Percentiles rank a stretch among this genome's conserved stretches.
Conservation (phyloP, 805 yeast genomes). For the Komagataella phaffii region DNA sequence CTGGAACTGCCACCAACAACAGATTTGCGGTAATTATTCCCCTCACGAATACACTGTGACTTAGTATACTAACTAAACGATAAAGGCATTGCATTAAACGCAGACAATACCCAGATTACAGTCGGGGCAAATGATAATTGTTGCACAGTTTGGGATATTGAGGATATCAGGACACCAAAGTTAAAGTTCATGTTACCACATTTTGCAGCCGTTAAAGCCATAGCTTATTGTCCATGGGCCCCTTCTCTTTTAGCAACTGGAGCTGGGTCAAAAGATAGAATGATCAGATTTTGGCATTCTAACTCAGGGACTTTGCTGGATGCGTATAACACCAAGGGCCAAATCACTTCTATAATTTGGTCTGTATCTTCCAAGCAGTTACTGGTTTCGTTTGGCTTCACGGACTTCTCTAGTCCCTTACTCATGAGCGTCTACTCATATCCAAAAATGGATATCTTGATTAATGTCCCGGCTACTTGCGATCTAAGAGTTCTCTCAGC, state of each 20-base stretch:
- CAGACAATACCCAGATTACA: constrained; percentile 43
- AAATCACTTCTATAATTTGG: constrained; percentile 75
- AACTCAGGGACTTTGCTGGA: constrained; percentile 58
- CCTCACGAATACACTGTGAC: constrained; percentile 9
- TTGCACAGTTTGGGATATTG: constrained; percentile 66
- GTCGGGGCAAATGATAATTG: constrained; percentile 79
- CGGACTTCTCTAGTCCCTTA: constrained; percentile 34
- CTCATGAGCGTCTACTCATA: constrained; percentile 52
- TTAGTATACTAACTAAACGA: neutral
- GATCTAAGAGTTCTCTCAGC: constrained; percentile 55
- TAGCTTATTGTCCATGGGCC: constrained; percentile 88
- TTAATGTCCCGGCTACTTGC: constrained; percentile 34
- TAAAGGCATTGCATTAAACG: constrained; percentile 45
- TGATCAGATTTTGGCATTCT: constrained; percentile 82
- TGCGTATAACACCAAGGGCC: constrained; percentile 47
- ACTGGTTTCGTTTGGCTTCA: constrained; percentile 74
- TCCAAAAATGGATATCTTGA: constrained; percentile 41
- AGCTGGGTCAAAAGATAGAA: constrained; percentile 75
- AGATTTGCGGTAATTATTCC: constrained; percentile 35
- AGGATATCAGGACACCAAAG: constrained; percentile 24
- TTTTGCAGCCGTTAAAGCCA: constrained; percentile 79
- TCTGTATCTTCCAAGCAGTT: constrained; percentile 48
- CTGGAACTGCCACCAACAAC: constrained; percentile 39
- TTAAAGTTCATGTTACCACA: constrained; percentile 44
- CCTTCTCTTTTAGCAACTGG: constrained; percentile 75